Evolutionary conservation across 1,139 yeast genomes (phyloP).

Genomic region (Zygotorulaspora mrakii): DNA sequence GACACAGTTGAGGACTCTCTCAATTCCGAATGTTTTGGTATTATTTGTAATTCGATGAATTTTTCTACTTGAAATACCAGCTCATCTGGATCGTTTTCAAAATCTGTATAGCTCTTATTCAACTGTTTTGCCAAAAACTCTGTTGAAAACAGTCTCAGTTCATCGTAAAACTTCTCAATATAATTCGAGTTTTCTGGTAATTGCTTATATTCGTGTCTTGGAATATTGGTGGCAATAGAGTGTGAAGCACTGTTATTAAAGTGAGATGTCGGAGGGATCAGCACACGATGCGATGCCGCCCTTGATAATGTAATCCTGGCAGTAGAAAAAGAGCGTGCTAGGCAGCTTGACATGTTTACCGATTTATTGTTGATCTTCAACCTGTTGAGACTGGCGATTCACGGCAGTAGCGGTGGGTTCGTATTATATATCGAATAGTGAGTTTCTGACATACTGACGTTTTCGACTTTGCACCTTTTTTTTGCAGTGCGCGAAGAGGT

Average conservation of each 20-base stretch:
- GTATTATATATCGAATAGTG: too few species aligned
- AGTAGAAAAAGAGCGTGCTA: conserved; percentile 9
- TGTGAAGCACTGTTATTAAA: conserved; percentile 8
- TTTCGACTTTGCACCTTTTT: too few species aligned
- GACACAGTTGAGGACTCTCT: conserved; percentile 7
- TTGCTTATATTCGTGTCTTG: conserved; percentile 38
- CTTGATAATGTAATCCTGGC: conserved; percentile 13
- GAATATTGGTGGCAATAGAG: conserved; percentile 7
- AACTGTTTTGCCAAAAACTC: conserved; percentile 29
- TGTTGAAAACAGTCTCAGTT: conserved; percentile 37
- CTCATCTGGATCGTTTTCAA: conserved; percentile 36
- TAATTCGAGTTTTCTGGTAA: conserved; percentile 49
- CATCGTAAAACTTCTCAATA: conserved; percentile 44
- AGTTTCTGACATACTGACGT: too few species aligned
- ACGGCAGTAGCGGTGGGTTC: too few species aligned
- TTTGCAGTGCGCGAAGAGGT: too few species aligned
- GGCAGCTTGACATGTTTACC: background rate
- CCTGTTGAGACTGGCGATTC: too few species aligned
- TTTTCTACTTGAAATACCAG: conserved; percentile 34
- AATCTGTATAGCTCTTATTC: conserved; percentile 34
- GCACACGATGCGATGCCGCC: conserved; percentile 21
- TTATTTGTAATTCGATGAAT: conserved; percentile 33
- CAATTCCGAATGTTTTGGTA: conserved; percentile 22
- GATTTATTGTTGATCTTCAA: background rate
- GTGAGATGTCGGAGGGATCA: conserved; percentile 25